These are phyloP conservation scores for Saitozyma sp. DNA, from an alignment of 768 basidiomycete species.

Conservation along the genomic window DNA sequence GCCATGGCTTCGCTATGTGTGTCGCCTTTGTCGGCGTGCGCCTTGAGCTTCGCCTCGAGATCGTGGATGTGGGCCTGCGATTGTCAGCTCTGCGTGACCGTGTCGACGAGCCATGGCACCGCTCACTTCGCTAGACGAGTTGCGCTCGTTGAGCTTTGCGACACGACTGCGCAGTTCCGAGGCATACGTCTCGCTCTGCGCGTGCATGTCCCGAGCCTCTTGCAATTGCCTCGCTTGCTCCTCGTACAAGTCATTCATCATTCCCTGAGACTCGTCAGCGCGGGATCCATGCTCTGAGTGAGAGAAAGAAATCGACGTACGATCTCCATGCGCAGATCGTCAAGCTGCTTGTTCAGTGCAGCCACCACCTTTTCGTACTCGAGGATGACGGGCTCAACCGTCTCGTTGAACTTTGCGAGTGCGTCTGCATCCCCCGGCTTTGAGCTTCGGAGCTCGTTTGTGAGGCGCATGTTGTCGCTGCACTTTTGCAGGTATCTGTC, in stretches of 20 bases:
- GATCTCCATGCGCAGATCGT: constrained; percentile 36
- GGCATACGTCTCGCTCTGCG: constrained; percentile 77
- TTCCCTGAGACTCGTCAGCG: constrained; percentile 54
- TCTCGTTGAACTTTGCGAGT: constrained; percentile 51
- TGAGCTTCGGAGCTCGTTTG: constrained; percentile 33
- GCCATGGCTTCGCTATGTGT: constrained; percentile 74
- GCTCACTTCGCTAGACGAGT: constrained; percentile 84
- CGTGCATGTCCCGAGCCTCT: constrained; percentile 52
- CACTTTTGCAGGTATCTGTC: constrained; percentile 42
- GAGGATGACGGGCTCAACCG: constrained; percentile 84
- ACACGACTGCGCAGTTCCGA: constrained; percentile 79
- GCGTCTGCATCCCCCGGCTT: constrained; percentile 36
- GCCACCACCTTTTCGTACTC: constrained; percentile 98
- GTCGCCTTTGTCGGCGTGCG: constrained; percentile 74
- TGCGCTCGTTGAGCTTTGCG: constrained; percentile 79
- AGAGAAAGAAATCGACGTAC: constrained; percentile 19
- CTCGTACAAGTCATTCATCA: constrained; percentile 88
- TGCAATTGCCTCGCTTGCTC: constrained; percentile 83
- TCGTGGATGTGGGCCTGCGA: constrained; percentile 85
- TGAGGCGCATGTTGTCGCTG: constrained; percentile 44
- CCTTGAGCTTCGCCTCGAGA: constrained; percentile 85
- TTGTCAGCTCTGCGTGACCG: constrained; percentile 17
- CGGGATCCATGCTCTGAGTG: not conserved
- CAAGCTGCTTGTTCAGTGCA: constrained; percentile 67
- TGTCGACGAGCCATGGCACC: not conserved